Base-by-base conservation (phyloP, 164 flowering plant genomes). In the Aristolochia fimbriata region DNA sequence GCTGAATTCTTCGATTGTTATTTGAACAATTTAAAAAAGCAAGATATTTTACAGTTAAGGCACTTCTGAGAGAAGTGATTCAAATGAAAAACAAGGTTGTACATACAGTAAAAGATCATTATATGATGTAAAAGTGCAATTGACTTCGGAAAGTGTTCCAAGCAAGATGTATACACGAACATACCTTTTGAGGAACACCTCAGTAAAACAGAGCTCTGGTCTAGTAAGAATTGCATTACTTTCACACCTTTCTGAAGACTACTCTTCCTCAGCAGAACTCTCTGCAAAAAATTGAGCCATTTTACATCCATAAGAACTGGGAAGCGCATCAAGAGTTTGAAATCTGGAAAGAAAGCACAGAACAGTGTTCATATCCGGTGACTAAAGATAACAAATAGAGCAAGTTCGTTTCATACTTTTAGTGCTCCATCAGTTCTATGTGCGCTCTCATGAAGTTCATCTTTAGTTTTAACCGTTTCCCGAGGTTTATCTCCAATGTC, bases 171-270 rank as follows among this genome's bases (percentile, higher is more conserved):
- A 37, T 37, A 6, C 8, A 10, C 43, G 1, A 10, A 37, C 48
- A 33, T 68, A 79, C 84, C 91, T 80, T 67, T 69, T 25, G 71
- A 69, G 62, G 70, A 65, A 54, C 71, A 66, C 61, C 74, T 78
- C 59, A 76, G 71, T 49, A 74, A 69, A 55, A 65, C 68, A 17
- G 65, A 50, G 58, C 66, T 50, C 51, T 74, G 64, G 37, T 75
- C 72, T 67, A 76, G 63, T 55, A 81, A 53, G 65, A 70, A 66
- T 47, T 78, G 84, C 68, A 69, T 62, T 19, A 79, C 65, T 61
- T 73, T 75, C 52, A 66, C 71, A 59, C 88, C 83, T 20, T 69
- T 58, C 46, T 72, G 76, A 51, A 78, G 61, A 70, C 81, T 77
- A 43, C 75, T 65, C 56, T 82, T 81, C 67, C 83, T 75, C 66